Evolutionary conservation across 1,139 yeast genomes (phyloP).

Genomic region (Geotrichum australiense): DNA sequence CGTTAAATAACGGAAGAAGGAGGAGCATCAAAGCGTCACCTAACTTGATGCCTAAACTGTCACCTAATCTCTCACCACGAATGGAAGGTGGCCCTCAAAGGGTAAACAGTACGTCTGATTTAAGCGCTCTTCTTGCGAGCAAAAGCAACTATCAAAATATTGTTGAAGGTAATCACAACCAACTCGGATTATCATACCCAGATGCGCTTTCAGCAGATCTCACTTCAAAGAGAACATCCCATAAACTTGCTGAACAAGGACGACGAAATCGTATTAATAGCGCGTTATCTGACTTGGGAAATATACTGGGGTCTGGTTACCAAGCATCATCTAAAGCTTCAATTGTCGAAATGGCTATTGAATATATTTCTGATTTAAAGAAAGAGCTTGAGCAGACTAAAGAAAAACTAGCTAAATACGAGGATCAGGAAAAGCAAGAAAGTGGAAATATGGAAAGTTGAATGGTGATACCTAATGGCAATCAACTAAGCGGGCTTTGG

Average conservation of each 20-base stretch:
- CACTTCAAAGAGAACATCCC: slow-evolving; percentile 52
- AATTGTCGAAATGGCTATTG: slow-evolving; percentile 83
- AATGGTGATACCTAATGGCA: background rate
- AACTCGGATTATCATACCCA: slow-evolving; percentile 38
- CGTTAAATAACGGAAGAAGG: slow-evolving; percentile 5
- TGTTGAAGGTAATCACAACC: slow-evolving; percentile 40
- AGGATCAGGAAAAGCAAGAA: background rate
- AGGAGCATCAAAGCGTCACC: slow-evolving; percentile 22
- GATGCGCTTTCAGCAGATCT: slow-evolving; percentile 36
- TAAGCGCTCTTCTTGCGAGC: slow-evolving; percentile 33
- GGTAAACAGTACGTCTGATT: slow-evolving; percentile 21
- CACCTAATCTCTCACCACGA: slow-evolving; percentile 21
- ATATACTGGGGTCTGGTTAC: slow-evolving; percentile 52
- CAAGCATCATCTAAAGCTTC: slow-evolving; percentile 75
- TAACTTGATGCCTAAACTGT: slow-evolving; percentile 23
- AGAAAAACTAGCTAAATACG: slow-evolving; percentile 17
- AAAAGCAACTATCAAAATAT: slow-evolving; percentile 41
- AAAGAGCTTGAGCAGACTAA: slow-evolving; percentile 39
- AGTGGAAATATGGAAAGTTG: background rate
- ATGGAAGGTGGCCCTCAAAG: slow-evolving; percentile 22
- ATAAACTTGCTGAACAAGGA: slow-evolving; percentile 94
- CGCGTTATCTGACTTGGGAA: slow-evolving; percentile 71
- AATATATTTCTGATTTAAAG: slow-evolving; percentile 52
- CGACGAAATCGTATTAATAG: slow-evolving; percentile 84
- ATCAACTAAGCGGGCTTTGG: too few species aligned